Evolutionary conservation across 2,329 filamentous ascomycete genomes (phyloP).

Genomic region (Aspergillus chevalieri): DNA sequence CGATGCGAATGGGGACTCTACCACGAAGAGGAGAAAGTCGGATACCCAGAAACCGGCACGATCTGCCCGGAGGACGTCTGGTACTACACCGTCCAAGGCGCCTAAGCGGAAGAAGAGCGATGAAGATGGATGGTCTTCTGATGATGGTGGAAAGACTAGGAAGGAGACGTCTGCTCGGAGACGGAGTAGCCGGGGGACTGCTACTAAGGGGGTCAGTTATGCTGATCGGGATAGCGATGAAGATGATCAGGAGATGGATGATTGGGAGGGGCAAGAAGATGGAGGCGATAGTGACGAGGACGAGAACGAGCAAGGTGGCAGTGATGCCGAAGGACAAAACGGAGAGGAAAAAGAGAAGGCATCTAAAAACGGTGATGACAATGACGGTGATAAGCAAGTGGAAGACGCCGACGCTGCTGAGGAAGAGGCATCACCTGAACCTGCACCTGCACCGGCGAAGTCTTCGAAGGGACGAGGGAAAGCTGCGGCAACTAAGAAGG

Average conservation of each 20-base stretch:
- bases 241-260: conserved; percentile 38
- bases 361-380: conserved; percentile 5
- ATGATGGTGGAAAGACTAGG: conserved; percentile 30
- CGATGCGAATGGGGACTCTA: conserved; percentile 19
- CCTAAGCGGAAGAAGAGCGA: conserved; percentile 33
- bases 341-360: conserved; percentile 9
- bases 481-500: background rate
- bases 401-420: conserved; percentile 8
- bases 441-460: background rate
- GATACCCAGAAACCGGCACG: conserved; percentile 21
- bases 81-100: conserved; percentile 22
- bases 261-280: conserved; percentile 26
- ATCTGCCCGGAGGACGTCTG: conserved; percentile 28
- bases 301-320: conserved; percentile 9
- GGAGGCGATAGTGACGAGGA: conserved; percentile 11
- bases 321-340: conserved; percentile 13
- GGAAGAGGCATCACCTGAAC: conserved; percentile 2
- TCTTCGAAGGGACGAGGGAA: background rate
- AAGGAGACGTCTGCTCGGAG: conserved; percentile 27
- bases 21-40: conserved; percentile 21
- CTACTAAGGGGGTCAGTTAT: conserved; percentile 35
- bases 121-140: conserved; percentile 36
- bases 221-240: conserved; percentile 41
- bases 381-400: conserved; percentile 22
- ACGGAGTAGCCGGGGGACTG: conserved; percentile 34